Base-by-base conservation (phyloP, 768 basidiomycete species). In the Imleria badia region DNA sequence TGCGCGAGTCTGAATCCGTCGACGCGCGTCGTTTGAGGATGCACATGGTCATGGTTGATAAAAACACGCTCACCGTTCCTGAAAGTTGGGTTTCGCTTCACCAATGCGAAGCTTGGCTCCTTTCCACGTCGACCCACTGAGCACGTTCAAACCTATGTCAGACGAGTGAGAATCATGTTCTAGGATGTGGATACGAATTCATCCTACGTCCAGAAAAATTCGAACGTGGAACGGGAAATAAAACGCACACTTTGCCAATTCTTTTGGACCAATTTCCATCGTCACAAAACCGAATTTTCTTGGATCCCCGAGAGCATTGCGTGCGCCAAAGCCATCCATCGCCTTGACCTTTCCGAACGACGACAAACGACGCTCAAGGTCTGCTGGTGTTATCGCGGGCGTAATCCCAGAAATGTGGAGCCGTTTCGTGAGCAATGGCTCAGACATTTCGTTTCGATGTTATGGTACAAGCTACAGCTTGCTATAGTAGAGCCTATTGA, bases 51-150 rank as follows among this genome's bases (percentile, higher is more conserved):
- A 26, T 22, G 14, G 35, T 26, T 11, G 10, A 43, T 11, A 20
- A 40, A 56, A 43, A 46, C 31, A 3, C 17, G 22, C 57, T 41
- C 46, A 87, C 91, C 83, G 77, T 64, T 86, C 83, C 3, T 68
- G 69, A 62, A 78, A 92, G 66, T 91, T 85, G 2, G 85, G 86
- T 57, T 83, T 87, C n/a, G 91, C 91, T 60, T 92, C 89, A 10
- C 89, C 89, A 34, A 94, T 81, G 17, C 90, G 81, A 31, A 94
- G 72, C 60, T 88, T 92, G 20, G 90, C 74, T n/a, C 92, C 92
- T 72, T 91, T 93, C 89, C 90, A 94, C 1, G 82, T 89, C 7
- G 87, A 83, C 33, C 92, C 91, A 56, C 86, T 91, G 26, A 94
- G 77, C 3, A 83, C 68, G 65, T 83, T 91, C 68, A 89, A 75